A percentile compares a stretch with the other conserved stretches of the same genome.
These are phyloP conservation scores for Coemansia sp. DNA, from an alignment of 192 early-diverging fungal species.

Conservation along the genomic window DNA sequence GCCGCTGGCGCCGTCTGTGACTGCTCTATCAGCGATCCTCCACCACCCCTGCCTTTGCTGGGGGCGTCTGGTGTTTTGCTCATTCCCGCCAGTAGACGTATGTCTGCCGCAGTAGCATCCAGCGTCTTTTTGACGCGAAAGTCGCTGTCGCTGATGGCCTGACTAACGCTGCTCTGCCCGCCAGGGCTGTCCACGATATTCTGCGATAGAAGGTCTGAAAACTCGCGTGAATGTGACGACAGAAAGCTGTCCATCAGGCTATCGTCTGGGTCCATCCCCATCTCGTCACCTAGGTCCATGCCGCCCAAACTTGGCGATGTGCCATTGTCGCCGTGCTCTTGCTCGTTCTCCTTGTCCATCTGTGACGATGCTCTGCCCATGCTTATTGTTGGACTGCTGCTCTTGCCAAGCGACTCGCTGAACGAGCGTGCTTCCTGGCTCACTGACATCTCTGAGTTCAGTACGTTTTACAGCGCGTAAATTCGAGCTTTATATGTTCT, in stretches of 20 bases:
- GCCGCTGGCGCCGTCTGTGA: neutral
- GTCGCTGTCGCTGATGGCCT: conserved; percentile 50
- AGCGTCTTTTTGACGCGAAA: conserved; percentile 28
- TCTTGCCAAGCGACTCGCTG: conserved; percentile 6
- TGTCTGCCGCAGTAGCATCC: conserved; percentile 19
- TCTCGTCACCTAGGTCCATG: neutral
- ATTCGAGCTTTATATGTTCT: neutral
- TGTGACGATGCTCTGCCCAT: neutral
- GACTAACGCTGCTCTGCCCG: conserved; percentile 30
- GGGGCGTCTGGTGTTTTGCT: neutral
- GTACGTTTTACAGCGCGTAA: neutral
- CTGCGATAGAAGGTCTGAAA: conserved; percentile 20
- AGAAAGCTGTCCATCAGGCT: conserved; percentile 23
- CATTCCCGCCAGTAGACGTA: neutral
- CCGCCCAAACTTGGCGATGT: neutral
- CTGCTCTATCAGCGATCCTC: neutral
- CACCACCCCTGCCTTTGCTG: neutral
- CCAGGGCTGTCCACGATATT: conserved; percentile 28
- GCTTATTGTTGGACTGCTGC: neutral
- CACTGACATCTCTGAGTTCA: neutral
- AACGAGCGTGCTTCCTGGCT: neutral
- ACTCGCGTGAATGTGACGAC: conserved; percentile 36
- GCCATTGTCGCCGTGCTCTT: neutral
- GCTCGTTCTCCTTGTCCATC: conserved; percentile 7
- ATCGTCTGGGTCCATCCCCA: conserved; percentile 37